Conservation (phyloP, 768 basidiomycete species). For the Boletus subparvulus region DNA sequence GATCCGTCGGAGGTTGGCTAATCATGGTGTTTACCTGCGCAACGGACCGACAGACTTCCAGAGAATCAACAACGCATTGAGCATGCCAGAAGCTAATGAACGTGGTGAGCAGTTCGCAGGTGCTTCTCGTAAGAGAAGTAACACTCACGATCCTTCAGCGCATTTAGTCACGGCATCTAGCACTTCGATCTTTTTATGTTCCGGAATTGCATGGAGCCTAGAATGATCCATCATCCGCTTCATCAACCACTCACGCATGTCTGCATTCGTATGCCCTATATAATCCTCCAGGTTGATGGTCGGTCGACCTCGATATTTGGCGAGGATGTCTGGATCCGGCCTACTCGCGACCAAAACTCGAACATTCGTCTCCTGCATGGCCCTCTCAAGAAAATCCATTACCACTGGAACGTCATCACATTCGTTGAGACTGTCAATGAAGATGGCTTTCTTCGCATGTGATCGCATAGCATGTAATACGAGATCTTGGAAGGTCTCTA, state of each 20-base stretch:
- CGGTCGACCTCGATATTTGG: constrained; percentile 18
- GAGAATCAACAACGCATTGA: constrained; percentile 28
- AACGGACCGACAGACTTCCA: constrained; percentile 27
- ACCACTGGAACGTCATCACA: constrained; percentile 21
- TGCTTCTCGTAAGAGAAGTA: background rate
- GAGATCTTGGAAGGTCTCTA: constrained; percentile 13
- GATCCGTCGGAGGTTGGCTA: constrained; percentile 15
- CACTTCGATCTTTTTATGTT: constrained; percentile 21
- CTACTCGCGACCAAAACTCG: constrained; percentile 26
- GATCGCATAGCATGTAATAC: constrained; percentile 23
- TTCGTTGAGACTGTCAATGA: constrained; percentile 28
- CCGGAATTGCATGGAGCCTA: constrained; percentile 25
- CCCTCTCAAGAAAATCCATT: constrained; percentile 25
- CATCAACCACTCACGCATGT: constrained; percentile 28
- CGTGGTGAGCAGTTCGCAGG: background rate
- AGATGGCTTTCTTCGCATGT: constrained; percentile 22
- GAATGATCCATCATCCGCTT: constrained; percentile 24
- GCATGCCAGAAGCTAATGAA: constrained; percentile 27
- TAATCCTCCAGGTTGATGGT: constrained; percentile 25
- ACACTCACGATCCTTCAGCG: constrained; percentile 22
- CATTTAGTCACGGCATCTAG: constrained; percentile 13
- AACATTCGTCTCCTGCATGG: constrained; percentile 22
- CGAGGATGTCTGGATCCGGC: constrained; percentile 19
- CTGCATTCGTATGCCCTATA: constrained; percentile 16
- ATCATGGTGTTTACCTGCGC: constrained; percentile 23